These are phyloP conservation scores for Nicotiana attenuata DNA, from an alignment of 257 asterid species.

Conservation along the genomic window DNA sequence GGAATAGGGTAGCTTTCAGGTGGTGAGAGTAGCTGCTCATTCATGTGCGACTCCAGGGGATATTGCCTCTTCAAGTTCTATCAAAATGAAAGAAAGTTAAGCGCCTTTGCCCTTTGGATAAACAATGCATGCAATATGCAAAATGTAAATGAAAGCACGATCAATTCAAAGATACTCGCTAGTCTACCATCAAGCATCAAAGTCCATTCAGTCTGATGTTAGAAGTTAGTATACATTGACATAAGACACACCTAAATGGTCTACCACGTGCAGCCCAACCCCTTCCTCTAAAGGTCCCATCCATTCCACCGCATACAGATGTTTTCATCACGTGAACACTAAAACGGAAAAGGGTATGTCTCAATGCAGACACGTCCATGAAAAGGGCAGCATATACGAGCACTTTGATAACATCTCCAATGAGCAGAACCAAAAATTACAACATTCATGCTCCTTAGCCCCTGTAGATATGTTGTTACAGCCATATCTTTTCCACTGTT, in stretches of 20 bases:
- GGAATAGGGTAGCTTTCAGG: constrained; percentile 65
- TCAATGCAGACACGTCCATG: neutral
- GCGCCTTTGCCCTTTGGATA: neutral
- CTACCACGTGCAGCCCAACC: neutral
- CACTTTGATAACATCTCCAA: neutral
- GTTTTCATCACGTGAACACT: neutral
- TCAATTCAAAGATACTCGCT: neutral
- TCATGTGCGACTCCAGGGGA: constrained; percentile 56
- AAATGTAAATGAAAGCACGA: neutral
- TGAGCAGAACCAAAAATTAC: neutral
- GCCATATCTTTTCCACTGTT: neutral
- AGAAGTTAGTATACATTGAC: neutral
- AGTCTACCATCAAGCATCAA: neutral
- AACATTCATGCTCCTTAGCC: neutral
- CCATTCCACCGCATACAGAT: neutral
- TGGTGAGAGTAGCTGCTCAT: constrained; percentile 45
- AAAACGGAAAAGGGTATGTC: neutral
- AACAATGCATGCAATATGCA: neutral
- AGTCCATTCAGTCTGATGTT: neutral
- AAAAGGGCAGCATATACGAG: neutral
- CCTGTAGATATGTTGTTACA: neutral
- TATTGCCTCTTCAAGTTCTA: constrained; percentile 60
- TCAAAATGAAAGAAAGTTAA: constrained; percentile 9
- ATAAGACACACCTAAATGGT: neutral
- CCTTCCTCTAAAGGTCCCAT: constrained; percentile 1